These are phyloP conservation scores for Cavenderia fasciculata DNA, from an alignment of 78 protist species.

Conservation along the genomic window DNA sequence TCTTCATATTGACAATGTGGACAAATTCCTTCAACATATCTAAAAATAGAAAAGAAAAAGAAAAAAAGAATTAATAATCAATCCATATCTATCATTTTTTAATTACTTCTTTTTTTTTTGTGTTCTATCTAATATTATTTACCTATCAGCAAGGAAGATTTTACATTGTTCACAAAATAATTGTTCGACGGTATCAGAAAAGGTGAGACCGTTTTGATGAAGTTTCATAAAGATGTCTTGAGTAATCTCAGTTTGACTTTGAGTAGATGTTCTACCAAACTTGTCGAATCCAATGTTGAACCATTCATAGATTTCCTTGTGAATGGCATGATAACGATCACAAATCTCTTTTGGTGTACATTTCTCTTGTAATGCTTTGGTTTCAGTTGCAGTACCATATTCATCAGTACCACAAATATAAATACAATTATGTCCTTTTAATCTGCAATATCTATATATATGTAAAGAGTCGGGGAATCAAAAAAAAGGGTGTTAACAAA, in stretches of 20 bases:
- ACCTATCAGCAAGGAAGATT: constrained; percentile 89
- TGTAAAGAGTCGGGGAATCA: too few species aligned
- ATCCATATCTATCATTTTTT: too few species aligned
- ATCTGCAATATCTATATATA: constrained; percentile 78
- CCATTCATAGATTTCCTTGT: constrained; percentile 89
- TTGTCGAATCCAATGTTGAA: constrained; percentile 91
- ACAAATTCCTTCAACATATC: constrained; percentile 92
- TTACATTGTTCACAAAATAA: constrained; percentile 65
- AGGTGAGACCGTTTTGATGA: constrained; percentile 44
- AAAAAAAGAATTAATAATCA: too few species aligned
- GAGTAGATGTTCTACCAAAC: constrained; percentile 92
- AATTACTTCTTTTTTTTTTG: too few species aligned
- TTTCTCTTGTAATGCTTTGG: constrained; percentile 86
- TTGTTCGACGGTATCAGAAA: constrained; percentile 61
- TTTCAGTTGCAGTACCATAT: constrained; percentile 94
- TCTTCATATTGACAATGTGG: constrained; percentile 87
- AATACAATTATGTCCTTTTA: constrained; percentile 85
- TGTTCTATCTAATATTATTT: too few species aligned
- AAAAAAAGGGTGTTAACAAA: neutral
- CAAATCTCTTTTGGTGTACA: constrained; percentile 89
- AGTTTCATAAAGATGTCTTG: constrained; percentile 88
- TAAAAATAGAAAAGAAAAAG: neutral
- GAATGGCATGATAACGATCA: constrained; percentile 85
- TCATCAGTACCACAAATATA: constrained; percentile 96
- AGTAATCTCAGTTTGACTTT: constrained; percentile 86